Evolutionary conservation across 2,329 filamentous ascomycete species (phyloP), one percentile per base, ranked within the genome.

Genomic region (Aspergillus vadensis): DNA sequence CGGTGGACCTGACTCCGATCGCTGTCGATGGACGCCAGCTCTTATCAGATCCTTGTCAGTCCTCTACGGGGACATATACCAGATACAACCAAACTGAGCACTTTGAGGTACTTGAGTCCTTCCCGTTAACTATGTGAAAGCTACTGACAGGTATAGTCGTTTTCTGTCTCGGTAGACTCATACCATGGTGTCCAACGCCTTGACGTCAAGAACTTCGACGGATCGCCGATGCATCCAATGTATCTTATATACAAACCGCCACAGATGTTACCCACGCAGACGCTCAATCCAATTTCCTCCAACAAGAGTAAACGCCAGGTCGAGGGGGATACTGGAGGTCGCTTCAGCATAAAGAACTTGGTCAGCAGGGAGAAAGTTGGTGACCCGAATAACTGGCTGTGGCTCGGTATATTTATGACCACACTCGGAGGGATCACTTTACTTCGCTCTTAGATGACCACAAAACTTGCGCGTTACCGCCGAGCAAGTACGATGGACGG

Each of bases 211-310:
- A 74, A 82, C 67, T 86, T 83, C 67, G 86, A 90, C 70, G 88
- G 88, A 60, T 76, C 85, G 1, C 87, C 86, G 10, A 77, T 90
- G 76, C 84, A 88, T 65, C 88, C 88, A 10, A 82, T 91, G 80
- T 91, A 88, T 74, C 81, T 89, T 49, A 83, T 82, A 64, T 86
- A 83, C 70, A 81, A 76, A 12, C 84, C 87, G 5, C 88, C 88
- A 0, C 77, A 87, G 69, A 91, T 91, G 87, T 83, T 91, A 5
- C 88, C 88, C 2, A 90, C 88, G 3, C 80, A 81, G 10, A 89
- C 86, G 0, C 78, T 91, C 61, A 87, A 90, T 69, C 85, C 87
- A 0, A 78, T 76, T 1, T 68, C 77, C 77, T 3, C 72, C 6
- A 67, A 68, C 19, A 76, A 73, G 59, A 67, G 61, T n/a, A 79